phyloP scores from a whole-genome alignment of 306 rosid genomes.

The Coriaria nepalensis region DNA sequence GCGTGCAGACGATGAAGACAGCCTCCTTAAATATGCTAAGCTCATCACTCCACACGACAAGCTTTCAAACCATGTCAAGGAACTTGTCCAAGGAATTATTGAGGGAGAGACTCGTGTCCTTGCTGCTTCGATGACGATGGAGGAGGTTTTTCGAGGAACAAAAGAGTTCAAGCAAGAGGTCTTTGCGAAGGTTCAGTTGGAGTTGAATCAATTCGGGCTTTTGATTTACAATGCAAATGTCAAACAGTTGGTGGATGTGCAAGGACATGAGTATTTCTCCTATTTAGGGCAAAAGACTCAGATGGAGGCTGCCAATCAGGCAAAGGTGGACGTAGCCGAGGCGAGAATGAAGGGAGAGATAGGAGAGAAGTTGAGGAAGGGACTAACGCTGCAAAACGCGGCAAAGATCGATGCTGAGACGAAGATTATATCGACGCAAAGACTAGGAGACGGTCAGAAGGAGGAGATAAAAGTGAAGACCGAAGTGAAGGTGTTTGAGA shows the following conservation, averaged over 20 bases:
- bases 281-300: constrained; percentile 11
- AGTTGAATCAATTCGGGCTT: constrained; percentile 48
- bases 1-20: constrained; percentile 14
- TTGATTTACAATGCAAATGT: constrained; percentile 34
- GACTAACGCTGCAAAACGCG: not conserved
- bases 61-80: not conserved
- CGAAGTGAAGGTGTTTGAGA: constrained; percentile 29
- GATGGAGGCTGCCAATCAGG: constrained; percentile 13
- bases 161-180: not conserved
- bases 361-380: constrained; percentile 5
- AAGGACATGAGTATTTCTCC: constrained; percentile 37
- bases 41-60: not conserved
- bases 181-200: constrained; percentile 41
- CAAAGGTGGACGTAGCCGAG: constrained; percentile 10
- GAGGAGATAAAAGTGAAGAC: constrained; percentile 19
- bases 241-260: constrained; percentile 5
- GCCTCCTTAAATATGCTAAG: not conserved
- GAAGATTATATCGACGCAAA: constrained; percentile 6
- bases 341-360: constrained; percentile 10
- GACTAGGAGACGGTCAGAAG: constrained; percentile 29
- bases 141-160: not conserved
- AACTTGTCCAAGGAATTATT: not conserved
- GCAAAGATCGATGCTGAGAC: constrained; percentile 13
- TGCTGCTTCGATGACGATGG: not conserved
- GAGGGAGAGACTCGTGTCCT: not conserved